These are phyloP conservation scores for Phytophthora ramorum DNA, from an alignment of 352 stramenopile species.

Conservation along the genomic window DNA sequence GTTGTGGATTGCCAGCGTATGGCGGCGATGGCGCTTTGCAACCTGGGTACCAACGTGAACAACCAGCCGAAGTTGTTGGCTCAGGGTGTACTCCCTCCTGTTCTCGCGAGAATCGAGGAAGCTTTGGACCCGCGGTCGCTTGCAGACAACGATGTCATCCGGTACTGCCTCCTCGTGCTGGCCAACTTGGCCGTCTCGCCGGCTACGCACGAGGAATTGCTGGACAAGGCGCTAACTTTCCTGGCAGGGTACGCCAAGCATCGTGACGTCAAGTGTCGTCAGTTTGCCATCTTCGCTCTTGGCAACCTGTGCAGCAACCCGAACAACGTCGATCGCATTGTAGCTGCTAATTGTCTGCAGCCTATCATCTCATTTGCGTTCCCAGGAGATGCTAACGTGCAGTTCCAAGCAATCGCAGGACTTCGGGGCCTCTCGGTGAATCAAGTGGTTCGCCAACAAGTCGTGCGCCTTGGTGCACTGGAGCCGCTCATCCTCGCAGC, in stretches of 20 bases:
- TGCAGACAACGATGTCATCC: constrained; percentile 95
- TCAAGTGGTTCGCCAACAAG: constrained; percentile 86
- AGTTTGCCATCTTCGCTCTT: constrained; percentile 95
- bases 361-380: constrained; percentile 96
- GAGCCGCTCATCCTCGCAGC: constrained; percentile 95
- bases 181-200: constrained; percentile 92
- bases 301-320: constrained; percentile 96
- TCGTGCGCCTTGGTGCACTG: constrained; percentile 92
- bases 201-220: constrained; percentile 84
- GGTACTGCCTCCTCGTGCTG: constrained; percentile 95
- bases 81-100: constrained; percentile 86
- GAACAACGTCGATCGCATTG: constrained; percentile 90
- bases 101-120: constrained; percentile 90
- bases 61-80: constrained; percentile 93
- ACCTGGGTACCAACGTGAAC: constrained; percentile 94
- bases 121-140: constrained; percentile 93
- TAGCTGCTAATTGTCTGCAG: constrained; percentile 90
- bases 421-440: constrained; percentile 94
- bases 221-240: constrained; percentile 84
- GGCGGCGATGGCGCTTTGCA: constrained; percentile 96
- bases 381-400: constrained; percentile 93
- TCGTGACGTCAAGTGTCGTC: constrained; percentile 95
- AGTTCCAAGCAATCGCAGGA: constrained; percentile 97
- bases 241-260: constrained; percentile 94
- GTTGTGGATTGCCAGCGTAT: constrained; percentile 95